Base-by-base conservation (phyloP, 345 rosid species). In the Microthlaspi erraticum region DNA sequence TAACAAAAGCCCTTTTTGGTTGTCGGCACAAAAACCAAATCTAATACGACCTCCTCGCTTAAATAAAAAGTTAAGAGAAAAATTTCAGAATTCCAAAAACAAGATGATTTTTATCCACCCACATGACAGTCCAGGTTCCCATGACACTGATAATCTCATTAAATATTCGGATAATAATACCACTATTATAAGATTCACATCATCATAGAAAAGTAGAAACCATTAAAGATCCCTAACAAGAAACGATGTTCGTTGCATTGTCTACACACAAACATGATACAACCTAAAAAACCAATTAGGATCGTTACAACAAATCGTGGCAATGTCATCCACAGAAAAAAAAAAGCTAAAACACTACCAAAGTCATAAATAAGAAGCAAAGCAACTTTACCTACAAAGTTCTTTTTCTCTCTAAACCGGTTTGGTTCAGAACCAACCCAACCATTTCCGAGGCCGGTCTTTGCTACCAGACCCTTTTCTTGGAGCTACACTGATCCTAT, bases 401-500 rank as follows among this genome's bases (percentile, higher is more conserved):
- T 52, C 36, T 14, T 52, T n/a, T 8, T 46, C 57, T 48, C 56
- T 64, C 49, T 53, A 44, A 52, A 62, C 45, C 14, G 38, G 32
- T 5, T 61, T 48, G 46, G 54, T 70, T 77, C 31, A 87, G 43
- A 43, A 78, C 87, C 84, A 80, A 38, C 64, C 64, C 34, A 84
- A 61, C 97, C 89, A 86, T 62, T 70, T 77, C 48, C 78, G 79
- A 19, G 77, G 82, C 23, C 53, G 76, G 54, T 34, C 58, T 44
- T 0, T 31, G 44, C 81, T 52, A 3, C 71, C n/a, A 48, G 81
- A 70, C 18, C 10, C 67, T 66, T 71, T 79, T 17, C 64, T 80
- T 17, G 89, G 91, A 64, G 81, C 74, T 49, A 94, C 81, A 68
- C 72, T 84, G 80, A 94, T 86, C 81, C 93, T 83, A 10, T 89